phyloP scores from a whole-genome alignment of 805 yeast genomes.

The Yarrowia sp. region DNA sequence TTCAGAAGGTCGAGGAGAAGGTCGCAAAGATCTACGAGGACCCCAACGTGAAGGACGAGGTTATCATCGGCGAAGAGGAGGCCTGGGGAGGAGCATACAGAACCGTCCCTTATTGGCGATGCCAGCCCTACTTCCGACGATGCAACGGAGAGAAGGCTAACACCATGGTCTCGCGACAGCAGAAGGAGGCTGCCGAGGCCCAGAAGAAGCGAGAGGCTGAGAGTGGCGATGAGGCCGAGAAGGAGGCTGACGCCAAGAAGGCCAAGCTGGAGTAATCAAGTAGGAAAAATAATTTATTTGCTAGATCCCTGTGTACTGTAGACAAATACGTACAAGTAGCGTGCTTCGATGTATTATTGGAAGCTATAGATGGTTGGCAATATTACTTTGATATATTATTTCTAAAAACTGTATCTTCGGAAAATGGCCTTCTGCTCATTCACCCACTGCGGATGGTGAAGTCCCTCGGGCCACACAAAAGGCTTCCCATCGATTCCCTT shows the following conservation, averaged over 20 bases:
- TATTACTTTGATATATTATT: not conserved
- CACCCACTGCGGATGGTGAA: not conserved
- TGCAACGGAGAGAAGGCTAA: slow-evolving; percentile 65
- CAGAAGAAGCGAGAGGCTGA: slow-evolving; percentile 26
- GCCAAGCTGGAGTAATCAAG: slow-evolving; percentile 17
- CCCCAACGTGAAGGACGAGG: slow-evolving; percentile 55
- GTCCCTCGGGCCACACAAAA: not conserved
- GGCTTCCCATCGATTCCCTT: not conserved
- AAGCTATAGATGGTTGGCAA: too few relatives aligned
- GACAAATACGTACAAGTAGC: too few relatives aligned
- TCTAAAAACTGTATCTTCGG: not conserved
- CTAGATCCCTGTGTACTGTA: too few relatives aligned
- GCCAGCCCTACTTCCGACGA: slow-evolving; percentile 91
- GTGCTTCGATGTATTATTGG: too few relatives aligned
- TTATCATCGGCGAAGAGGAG: slow-evolving; percentile 54
- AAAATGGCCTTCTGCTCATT: not conserved
- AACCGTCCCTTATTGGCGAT: slow-evolving; percentile 88
- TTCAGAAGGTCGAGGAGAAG: slow-evolving; percentile 61
- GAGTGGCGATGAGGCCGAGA: not conserved
- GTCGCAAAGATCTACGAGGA: slow-evolving; percentile 57
- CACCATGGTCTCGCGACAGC: slow-evolving; percentile 31
- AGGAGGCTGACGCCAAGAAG: not conserved
- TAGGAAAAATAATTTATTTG: slow-evolving; percentile 18
- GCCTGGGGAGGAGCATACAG: slow-evolving; percentile 81
- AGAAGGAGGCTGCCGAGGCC: slow-evolving; percentile 11